Conservation (phyloP, 202 grass and related monocot species). For the Setaria viridis region DNA sequence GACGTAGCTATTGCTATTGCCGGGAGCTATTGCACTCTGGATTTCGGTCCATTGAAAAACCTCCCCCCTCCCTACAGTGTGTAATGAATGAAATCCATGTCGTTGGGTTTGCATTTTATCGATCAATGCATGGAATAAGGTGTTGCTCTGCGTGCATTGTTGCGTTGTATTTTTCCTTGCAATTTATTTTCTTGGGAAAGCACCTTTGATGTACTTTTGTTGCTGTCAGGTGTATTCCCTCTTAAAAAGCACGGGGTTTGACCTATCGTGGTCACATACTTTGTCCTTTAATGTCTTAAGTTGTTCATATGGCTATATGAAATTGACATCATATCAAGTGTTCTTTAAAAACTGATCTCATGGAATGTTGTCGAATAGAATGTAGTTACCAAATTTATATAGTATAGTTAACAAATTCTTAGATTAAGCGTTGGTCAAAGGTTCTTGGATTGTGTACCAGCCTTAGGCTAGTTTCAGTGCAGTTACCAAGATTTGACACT, state of each 20-base stretch:
- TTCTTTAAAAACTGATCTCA: no score
- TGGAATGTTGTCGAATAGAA: no score
- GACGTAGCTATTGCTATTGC: slow-evolving; percentile 63
- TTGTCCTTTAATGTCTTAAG: no score
- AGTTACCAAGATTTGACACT: no score
- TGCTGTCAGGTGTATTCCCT: background rate
- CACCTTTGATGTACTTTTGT: background rate
- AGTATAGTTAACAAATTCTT: no score
- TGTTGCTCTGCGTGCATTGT: slow-evolving; percentile 1
- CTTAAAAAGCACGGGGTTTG: background rate
- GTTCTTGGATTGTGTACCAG: no score
- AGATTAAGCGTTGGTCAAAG: no score
- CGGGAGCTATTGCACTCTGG: slow-evolving; percentile 55
- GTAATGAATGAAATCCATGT: slow-evolving; percentile 68
- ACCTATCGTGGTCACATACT: background rate
- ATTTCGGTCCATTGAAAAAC: slow-evolving; percentile 57
- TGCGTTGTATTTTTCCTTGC: background rate
- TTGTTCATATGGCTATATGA: no score
- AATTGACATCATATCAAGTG: no score
- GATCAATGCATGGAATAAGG: slow-evolving; percentile 47
- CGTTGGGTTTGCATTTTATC: slow-evolving; percentile 50
- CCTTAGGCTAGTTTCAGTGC: no score
- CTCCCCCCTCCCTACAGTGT: slow-evolving; percentile 46
- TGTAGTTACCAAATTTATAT: no score
- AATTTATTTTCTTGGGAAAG: background rate